Evolutionary conservation across 2,329 filamentous ascomycete genomes (phyloP).

Genomic region (Fusarium drepaniforme): DNA sequence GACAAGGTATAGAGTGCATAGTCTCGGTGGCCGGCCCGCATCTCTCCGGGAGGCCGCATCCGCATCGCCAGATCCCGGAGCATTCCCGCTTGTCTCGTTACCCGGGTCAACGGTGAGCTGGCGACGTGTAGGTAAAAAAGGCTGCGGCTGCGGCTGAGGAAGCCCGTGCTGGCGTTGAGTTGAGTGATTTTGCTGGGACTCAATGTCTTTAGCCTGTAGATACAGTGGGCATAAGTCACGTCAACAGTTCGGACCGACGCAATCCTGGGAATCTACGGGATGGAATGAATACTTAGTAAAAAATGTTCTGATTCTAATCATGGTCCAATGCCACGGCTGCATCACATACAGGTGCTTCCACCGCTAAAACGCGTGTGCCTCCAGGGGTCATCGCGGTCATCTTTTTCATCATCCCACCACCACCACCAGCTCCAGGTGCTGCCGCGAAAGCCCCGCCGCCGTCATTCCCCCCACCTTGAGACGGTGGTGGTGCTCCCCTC

Average conservation of each 20-base stretch:
- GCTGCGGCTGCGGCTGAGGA: conserved; percentile 1
- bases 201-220: conserved; percentile 1
- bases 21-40: conserved; percentile 23
- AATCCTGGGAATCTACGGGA: background rate
- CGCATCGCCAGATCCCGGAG: conserved; percentile 39
- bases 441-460: conserved; percentile 39
- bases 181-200: conserved; percentile 5
- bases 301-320: background rate
- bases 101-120: conserved; percentile 14
- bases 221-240: background rate
- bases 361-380: background rate
- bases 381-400: conserved; percentile 19
- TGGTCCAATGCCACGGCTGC: background rate
- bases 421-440: conserved; percentile 32
- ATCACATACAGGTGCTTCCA: conserved; percentile 1
- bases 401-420: conserved; percentile 36
- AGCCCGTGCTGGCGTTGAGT: conserved; percentile 4
- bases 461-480: conserved; percentile 38
- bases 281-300: background rate
- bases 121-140: background rate
- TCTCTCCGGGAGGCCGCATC: conserved; percentile 31
- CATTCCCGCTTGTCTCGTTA: conserved; percentile 8
- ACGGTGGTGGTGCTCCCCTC: background rate
- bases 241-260: background rate
- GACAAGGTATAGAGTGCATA: conserved; percentile 17